Evolutionary conservation across 2,329 filamentous ascomycete species (phyloP).

Genomic region (Fonsecaea monophora): DNA sequence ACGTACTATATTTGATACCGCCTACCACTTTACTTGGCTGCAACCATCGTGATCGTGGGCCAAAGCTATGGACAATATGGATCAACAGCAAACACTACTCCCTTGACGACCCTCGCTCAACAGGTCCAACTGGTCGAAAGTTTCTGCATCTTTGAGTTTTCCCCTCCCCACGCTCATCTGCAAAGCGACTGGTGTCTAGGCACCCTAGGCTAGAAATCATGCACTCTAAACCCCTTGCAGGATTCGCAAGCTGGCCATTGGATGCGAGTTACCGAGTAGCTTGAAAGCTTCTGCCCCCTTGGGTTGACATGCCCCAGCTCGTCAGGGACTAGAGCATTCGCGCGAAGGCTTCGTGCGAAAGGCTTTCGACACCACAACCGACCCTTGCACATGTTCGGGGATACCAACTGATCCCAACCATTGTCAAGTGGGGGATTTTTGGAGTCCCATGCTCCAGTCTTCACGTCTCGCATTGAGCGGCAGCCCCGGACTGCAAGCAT

Average conservation of each 20-base stretch:
- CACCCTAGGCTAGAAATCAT: not conserved
- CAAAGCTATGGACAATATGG: not conserved
- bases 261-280: not conserved
- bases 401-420: not conserved
- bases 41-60: not conserved
- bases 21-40: not conserved
- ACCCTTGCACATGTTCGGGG: not conserved
- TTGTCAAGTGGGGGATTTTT: not conserved
- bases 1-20: not conserved
- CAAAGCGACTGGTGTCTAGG: not conserved
- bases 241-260: not conserved
- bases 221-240: not conserved
- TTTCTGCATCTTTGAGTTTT: not conserved
- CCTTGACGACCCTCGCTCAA: not conserved
- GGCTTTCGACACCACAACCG: not conserved
- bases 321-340: not conserved
- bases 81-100: not conserved
- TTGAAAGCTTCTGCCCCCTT: not conserved
- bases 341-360: constrained; percentile 9
- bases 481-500: not conserved
- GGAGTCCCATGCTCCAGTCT: not conserved
- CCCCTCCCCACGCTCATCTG: not conserved
- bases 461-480: not conserved
- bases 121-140: not conserved
- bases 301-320: constrained; percentile 49